These are phyloP conservation scores for Cicer yamashitae DNA, from an alignment of 306 rosid genomes.

Conservation along the genomic window DNA sequence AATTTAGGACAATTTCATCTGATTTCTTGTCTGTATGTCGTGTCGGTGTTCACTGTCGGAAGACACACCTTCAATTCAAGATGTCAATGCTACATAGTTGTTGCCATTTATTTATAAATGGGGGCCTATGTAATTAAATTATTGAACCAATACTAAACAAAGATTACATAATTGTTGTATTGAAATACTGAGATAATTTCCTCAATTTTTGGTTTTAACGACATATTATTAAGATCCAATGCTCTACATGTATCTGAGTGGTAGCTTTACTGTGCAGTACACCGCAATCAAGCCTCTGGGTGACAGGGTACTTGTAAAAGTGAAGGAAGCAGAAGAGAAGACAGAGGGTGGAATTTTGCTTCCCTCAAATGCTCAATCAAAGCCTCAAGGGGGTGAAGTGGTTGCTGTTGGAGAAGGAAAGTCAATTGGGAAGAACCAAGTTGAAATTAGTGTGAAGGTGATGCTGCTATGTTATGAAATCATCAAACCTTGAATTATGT, in stretches of 20 bases:
- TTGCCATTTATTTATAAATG: no score
- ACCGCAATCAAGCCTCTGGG: constrained; percentile 82
- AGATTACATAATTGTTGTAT: no score
- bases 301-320: constrained; percentile 77
- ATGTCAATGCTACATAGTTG: no score
- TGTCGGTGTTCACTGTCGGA: no score
- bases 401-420: constrained; percentile 89
- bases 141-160: no score
- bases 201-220: background rate
- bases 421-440: constrained; percentile 66
- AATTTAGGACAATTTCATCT: background rate
- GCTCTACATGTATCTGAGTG: constrained; percentile 6
- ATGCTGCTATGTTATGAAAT: background rate
- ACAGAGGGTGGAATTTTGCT: constrained; percentile 79
- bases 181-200: background rate
- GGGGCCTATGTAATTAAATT: no score
- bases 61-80: no score
- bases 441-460: constrained; percentile 76
- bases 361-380: constrained; percentile 77
- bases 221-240: background rate
- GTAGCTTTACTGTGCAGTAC: constrained; percentile 55
- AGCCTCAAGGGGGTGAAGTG: constrained; percentile 95
- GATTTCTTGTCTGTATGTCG: no score
- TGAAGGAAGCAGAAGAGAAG: constrained; percentile 73
- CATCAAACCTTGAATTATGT: background rate